Evolutionary conservation across 345 rosid genomes (phyloP).

Genomic region (Eucalyptus sideroxylon): DNA sequence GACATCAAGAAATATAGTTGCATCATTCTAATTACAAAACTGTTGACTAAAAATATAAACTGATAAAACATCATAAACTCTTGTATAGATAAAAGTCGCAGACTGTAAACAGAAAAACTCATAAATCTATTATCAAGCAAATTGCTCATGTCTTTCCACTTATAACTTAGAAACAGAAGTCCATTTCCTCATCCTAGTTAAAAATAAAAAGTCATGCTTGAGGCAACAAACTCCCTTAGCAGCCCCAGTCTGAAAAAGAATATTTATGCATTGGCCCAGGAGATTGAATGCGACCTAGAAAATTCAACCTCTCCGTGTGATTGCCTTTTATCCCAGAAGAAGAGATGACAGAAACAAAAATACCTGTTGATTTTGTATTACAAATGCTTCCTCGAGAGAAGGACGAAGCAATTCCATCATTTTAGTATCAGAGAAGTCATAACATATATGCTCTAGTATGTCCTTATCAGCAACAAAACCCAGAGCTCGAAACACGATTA

Average conservation of each 20-base stretch:
- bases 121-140: not conserved
- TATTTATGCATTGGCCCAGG: no score
- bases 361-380: constrained; percentile 96
- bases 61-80: not conserved
- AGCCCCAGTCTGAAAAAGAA: no score
- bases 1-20: not conserved
- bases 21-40: not conserved
- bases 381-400: constrained; percentile 96
- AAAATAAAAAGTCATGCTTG: not conserved
- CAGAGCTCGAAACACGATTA: constrained; percentile 91
- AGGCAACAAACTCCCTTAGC: not conserved
- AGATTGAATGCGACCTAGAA: no score
- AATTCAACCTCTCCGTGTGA: not conserved
- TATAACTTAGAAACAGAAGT: not conserved
- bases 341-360: not conserved
- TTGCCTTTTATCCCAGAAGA: not conserved
- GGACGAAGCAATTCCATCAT: constrained; percentile 99
- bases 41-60: not conserved
- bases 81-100: not conserved
- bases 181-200: not conserved
- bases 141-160: not conserved
- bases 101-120: not conserved
- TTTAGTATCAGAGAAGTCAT: constrained; percentile 78
- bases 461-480: constrained; percentile 98
- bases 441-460: constrained; percentile 88